Conservation (phyloP, 2,329 filamentous ascomycete species). For the Diaporthe sp. region DNA sequence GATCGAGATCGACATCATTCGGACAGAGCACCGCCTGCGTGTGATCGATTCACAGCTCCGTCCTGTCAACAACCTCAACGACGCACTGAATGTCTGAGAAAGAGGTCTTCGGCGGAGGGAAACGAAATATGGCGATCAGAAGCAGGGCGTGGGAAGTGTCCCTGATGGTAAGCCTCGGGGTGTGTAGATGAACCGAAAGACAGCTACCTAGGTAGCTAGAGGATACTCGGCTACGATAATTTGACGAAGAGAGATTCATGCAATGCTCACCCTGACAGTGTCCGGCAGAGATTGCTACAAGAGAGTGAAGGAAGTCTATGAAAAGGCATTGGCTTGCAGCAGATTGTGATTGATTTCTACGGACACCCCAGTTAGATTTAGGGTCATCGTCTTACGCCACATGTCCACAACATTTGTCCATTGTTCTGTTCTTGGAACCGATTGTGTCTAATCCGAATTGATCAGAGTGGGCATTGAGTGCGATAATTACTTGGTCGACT, state of each 20-base stretch:
- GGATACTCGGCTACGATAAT: neutral
- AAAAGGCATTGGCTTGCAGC: neutral
- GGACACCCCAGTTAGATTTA: neutral
- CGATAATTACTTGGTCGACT: too few species aligned
- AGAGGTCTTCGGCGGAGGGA: neutral
- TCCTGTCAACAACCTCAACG: neutral
- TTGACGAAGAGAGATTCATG: neutral
- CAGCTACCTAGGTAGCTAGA: neutral
- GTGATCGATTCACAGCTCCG: neutral
- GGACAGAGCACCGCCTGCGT: neutral
- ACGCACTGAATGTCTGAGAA: neutral
- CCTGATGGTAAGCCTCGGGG: neutral
- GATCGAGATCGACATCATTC: neutral
- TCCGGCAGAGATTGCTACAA: neutral
- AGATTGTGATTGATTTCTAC: neutral
- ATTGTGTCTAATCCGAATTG: neutral
- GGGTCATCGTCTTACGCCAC: neutral
- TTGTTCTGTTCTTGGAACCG: neutral
- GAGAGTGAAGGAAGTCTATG: rapidly evolving
- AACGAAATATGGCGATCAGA: too few species aligned
- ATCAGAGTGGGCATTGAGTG: too few species aligned
- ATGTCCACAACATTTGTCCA: neutral
- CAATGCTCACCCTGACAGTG: neutral
- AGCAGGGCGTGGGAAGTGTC: neutral
- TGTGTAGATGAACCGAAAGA: too few species aligned